These are phyloP conservation scores for Emydomyces testavorans DNA, from an alignment of 2,329 filamentous ascomycete species.

Conservation along the genomic window DNA sequence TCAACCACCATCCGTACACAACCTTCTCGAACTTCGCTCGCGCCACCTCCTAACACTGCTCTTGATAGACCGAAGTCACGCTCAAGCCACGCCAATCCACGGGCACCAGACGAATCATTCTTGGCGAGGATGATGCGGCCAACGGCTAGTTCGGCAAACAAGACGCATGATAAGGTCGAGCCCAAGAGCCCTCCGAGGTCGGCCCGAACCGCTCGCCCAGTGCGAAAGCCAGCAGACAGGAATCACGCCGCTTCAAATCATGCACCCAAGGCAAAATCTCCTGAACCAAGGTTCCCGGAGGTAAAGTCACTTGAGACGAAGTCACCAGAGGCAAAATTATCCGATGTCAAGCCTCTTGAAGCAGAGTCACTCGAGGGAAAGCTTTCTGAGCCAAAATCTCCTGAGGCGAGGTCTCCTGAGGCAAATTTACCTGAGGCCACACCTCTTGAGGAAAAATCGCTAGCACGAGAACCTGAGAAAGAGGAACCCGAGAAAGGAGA, in stretches of 20 bases:
- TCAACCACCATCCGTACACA: conserved; percentile 21
- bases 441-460: no score
- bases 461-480: background rate
- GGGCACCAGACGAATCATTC: conserved; percentile 37
- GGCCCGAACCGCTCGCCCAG: background rate
- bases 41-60: conserved; percentile 12
- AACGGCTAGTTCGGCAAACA: conserved; percentile 40
- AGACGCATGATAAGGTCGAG: conserved; percentile 38
- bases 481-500: no score
- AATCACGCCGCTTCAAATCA: background rate
- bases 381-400: no score
- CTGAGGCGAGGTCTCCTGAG: background rate
- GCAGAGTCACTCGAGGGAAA: background rate
- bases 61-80: conserved; percentile 33
- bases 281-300: background rate
- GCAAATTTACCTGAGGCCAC: background rate
- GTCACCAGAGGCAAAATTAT: background rate
- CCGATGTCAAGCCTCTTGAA: background rate
- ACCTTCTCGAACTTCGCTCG: conserved; percentile 21
- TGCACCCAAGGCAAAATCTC: conserved; percentile 8
- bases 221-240: conserved; percentile 3
- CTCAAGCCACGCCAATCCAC: conserved; percentile 27
- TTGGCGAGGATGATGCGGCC: conserved; percentile 43
- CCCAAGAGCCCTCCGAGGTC: conserved; percentile 30
- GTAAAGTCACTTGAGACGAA: background rate